Base-by-base conservation (phyloP, 441 rosid species). In the Biscutella laevigata region DNA sequence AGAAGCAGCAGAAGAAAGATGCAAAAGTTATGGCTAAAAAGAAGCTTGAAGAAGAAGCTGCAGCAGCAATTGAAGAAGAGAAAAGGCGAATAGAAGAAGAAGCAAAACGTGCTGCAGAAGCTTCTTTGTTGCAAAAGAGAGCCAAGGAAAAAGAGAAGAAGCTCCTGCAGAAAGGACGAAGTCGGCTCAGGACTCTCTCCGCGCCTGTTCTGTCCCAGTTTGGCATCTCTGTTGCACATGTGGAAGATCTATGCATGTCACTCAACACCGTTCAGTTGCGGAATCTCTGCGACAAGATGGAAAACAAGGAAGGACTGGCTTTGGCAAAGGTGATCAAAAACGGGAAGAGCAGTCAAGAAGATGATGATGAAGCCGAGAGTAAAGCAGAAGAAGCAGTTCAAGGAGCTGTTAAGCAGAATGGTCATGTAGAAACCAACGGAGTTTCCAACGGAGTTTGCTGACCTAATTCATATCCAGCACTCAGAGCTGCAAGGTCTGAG, bases 141-240 rank as follows among this genome's bases (percentile, higher is more conserved):
- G 54, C 61, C 15, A 91, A 82, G 67, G 96, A 85, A 82, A 88
- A 74, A 69, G 94, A 85, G 57, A 91, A 91, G 76, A 91, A 91
- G 69, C 94, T 91, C 57, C 37, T 88, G 19, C 72, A 86, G 16
- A 88, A 83, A 68, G 95, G 85, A 71, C 74, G 96, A 44, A 76
- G 81, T 30, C 84, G 91, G 27, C 87, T 91, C 65, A 81, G 96
- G 45, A 69, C 78, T 6, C 82, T 85, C 49, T 82, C 96, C 0
- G 79, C 84, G 0, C 71, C 91, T 37, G 59, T 75, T 30, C 33
- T 75, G 55, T 62, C 87, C 20, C 75, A 76, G 67, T 81, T 83
- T 48, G 71, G 74, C 58, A 66, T 85, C 44, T 67, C 73, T 15
- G 72, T 59, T 34, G 87, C 73, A 35, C 75, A 83, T 72, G 83